Conservation (phyloP, 2,329 filamentous ascomycete genomes). For the Calonectria hongkongensis region DNA sequence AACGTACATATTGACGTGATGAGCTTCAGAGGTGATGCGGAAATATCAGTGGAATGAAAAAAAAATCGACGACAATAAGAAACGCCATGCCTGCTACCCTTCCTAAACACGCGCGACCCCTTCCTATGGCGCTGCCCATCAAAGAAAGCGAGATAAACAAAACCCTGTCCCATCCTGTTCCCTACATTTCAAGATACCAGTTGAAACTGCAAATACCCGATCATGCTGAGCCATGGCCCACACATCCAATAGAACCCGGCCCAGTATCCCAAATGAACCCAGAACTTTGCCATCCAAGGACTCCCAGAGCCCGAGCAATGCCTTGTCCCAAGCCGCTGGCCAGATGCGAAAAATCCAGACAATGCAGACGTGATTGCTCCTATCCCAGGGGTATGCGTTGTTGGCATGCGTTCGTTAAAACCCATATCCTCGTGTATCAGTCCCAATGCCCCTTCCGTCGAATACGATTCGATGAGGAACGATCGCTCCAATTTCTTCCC, state of each 20-base stretch:
- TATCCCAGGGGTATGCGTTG: slow-evolving; percentile 43
- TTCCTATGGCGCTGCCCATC: slow-evolving; percentile 12
- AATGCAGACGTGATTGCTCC: slow-evolving; percentile 43
- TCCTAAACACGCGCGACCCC: slow-evolving; percentile 23
- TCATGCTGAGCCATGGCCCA: slow-evolving; percentile 22
- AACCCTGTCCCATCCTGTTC: slow-evolving; percentile 17
- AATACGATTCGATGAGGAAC: slow-evolving; percentile 50
- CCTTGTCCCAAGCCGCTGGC: slow-evolving; percentile 42
- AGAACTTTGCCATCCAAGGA: slow-evolving; percentile 31
- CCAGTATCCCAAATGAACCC: slow-evolving; percentile 32
- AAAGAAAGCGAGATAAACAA: slow-evolving; percentile 25
- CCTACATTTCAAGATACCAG: slow-evolving; percentile 23
- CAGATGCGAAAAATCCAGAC: slow-evolving; percentile 42
- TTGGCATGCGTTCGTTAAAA: slow-evolving; percentile 50
- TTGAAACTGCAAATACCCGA: slow-evolving; percentile 34
- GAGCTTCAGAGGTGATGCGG: slow-evolving; percentile 8
- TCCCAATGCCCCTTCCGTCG: slow-evolving; percentile 48
- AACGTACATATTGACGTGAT: not conserved
- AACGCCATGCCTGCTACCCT: slow-evolving; percentile 38
- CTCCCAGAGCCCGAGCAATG: slow-evolving; percentile 45
- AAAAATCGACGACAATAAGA: slow-evolving; percentile 28
- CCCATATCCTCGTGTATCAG: slow-evolving; percentile 51
- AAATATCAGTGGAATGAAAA: slow-evolving; percentile 3
- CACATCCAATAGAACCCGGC: slow-evolving; percentile 18
- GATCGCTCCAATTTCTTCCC: slow-evolving; percentile 48